Evolutionary conservation across 2,329 filamentous ascomycete species (phyloP).

Genomic region (Gaeumannomyces tritici): DNA sequence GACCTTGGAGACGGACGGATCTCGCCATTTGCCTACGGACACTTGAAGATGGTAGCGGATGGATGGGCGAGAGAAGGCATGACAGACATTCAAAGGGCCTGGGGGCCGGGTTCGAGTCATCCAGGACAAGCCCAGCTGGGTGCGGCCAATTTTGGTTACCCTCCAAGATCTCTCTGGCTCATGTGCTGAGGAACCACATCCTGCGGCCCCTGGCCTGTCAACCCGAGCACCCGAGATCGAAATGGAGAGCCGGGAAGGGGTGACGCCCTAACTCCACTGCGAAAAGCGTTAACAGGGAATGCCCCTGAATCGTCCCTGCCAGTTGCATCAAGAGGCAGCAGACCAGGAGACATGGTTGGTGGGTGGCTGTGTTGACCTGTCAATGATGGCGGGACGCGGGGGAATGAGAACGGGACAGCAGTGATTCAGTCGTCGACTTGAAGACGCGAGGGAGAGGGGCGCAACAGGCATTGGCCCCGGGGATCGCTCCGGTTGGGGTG

Average conservation of each 20-base stretch:
- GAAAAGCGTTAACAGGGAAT: neutral
- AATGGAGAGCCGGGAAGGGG: neutral
- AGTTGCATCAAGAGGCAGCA: neutral
- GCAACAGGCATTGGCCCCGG: no score
- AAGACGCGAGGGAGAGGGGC: neutral
- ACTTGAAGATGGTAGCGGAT: neutral
- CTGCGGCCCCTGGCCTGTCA: neutral
- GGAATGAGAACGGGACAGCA: neutral
- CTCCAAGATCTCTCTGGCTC: neutral
- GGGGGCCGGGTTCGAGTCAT: neutral
- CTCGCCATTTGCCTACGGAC: neutral
- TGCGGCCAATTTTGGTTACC: neutral
- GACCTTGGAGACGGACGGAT: neutral
- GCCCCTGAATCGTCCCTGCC: neutral
- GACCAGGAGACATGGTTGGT: neutral
- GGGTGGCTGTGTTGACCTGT: neutral
- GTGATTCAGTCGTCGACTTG: neutral
- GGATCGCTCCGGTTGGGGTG: neutral
- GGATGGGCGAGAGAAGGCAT: neutral
- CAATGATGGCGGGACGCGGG: neutral
- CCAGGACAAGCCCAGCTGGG: no score
- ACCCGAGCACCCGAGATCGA: neutral
- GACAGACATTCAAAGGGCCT: no score
- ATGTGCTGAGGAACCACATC: no score
- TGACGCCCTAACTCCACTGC: neutral